These are phyloP conservation scores for Areca catechu DNA, from an alignment of 176 grass and related monocot species.

Conservation along the genomic window DNA sequence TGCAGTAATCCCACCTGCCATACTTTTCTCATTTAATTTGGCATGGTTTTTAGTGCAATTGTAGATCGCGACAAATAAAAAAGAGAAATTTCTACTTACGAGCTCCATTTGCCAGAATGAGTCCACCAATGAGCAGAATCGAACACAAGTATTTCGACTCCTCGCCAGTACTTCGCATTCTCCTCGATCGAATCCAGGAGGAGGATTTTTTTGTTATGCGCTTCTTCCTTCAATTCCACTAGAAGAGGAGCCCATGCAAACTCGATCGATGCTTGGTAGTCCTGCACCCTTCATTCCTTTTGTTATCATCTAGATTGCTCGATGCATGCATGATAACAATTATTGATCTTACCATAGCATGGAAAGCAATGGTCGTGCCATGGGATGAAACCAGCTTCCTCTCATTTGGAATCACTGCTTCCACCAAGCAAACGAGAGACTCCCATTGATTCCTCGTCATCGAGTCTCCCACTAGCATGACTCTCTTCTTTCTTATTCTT, in stretches of 20 bases:
- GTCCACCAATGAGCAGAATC: conserved; percentile 54
- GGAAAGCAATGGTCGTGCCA: conserved; percentile 22
- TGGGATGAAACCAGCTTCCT: conserved; percentile 26
- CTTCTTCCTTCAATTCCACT: conserved; percentile 33
- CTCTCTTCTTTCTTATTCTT: conserved; percentile 31
- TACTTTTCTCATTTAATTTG: background rate
- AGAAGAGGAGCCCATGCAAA: conserved; percentile 40
- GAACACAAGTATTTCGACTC: conserved; percentile 41
- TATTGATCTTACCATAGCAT: conserved; percentile 26
- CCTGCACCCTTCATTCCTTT: conserved; percentile 15
- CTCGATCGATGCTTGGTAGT: conserved; percentile 34
- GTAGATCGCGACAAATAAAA: no score
- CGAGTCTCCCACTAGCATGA: conserved; percentile 42
- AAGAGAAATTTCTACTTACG: conserved; percentile 4
- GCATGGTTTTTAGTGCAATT: no score
- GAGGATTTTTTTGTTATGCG: conserved; percentile 19
- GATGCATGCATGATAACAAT: background rate
- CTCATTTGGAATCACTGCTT: conserved; percentile 31
- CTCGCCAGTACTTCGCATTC: conserved; percentile 33
- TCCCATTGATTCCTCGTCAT: conserved; percentile 49
- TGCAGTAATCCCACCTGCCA: conserved; percentile 31
- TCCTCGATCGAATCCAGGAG: conserved; percentile 37
- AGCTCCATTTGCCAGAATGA: conserved; percentile 39
- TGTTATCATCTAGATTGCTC: background rate
- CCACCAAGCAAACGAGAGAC: conserved; percentile 42